Base-by-base conservation (phyloP, 495 filamentous ascomycete genomes). In the Talaromyces adpressus region DNA sequence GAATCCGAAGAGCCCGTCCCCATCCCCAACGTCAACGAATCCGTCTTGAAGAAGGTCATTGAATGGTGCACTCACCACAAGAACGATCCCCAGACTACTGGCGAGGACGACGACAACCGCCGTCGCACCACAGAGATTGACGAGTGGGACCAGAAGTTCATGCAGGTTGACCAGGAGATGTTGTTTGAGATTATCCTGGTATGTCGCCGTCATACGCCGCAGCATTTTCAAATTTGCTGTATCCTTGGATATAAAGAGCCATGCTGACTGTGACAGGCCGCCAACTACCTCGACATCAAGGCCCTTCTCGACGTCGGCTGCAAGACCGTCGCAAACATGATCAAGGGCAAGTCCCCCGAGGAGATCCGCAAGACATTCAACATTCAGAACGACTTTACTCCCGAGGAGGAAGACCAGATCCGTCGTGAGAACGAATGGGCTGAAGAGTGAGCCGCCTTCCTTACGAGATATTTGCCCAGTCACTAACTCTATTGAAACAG, bases 81-180 rank as follows among this genome's bases (percentile, higher is more conserved):
- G 73, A 84, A 84, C 69, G 94, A 98, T 73, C 90, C 94, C 52
- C 83, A 86, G 18, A 81, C 85, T 47, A 80, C 85, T 60, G 91
- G 93, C 59, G 94, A 98, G 60, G 93, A 98, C 64, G 89, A 92
- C 67, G 94, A 98, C 71, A 89, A 84, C 41, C 91, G 95, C 65
- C 97, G 97, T 83, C 96, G 97, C 85, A 95, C 92, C 0, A 97
- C 94, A 22, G 94, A 98, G 59, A 98, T 98, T 69, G 94, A 97
- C 47, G 94, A 98, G 78, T 98, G 94, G 94, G 94, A 98, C 68
- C 94, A 97, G 75, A 98, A 98, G 74, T 98, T 97, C 74, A 98
- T 98, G 94, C 94, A 98, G 77, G 94, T 98, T 8, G 94, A 98
- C 72, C 94, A 98, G 72, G 94, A 98, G 78, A 97, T 98, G 94